Base-by-base conservation (phyloP, 352 stramenopile genomes). In the Globisporangium acanthophoron region DNA sequence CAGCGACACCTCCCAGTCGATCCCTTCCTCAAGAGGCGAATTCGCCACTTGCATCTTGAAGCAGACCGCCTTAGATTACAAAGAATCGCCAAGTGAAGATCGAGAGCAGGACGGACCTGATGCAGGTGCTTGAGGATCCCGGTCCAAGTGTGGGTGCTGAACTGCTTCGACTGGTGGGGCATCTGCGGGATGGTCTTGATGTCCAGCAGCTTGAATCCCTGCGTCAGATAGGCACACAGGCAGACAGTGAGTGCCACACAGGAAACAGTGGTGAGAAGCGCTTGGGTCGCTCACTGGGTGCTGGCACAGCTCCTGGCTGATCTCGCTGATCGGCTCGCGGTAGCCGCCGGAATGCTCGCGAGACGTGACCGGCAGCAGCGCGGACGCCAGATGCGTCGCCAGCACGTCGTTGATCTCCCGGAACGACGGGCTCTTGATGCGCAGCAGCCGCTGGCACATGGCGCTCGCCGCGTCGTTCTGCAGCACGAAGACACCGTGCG, bases 141-240 rank as follows among this genome's bases (percentile, higher is more conserved):
- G n/a, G 60, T 45, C 82, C 82, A 92, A n/a, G 73, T 76, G 64
- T 92, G 82, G 2, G 78, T 82, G 49, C 70, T 89, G 37, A 90
- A 92, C 52, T 78, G 64, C 53, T 88, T 87, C 1, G 82, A 92
- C 5, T 66, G 67, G 3, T 76, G 72, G 3, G 82, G 74, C 78
- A 91, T 87, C 55, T 85, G 62, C 11, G 81, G 81, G 21, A 80
- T 65, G 47, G 74, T 83, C 59, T 88, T 92, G 57, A 89, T 66
- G 61, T 89, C 76, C 27, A 92, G 57, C 12, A 92, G 61, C 43
- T 90, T 92, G 58, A 73, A 91, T 5, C 68, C 81, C 81, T 91
- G 53, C 9, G 37, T 39, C 37, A 5, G 11, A 15, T 40, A 9
- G 11, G 7, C 35, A 12, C 11, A 13, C 13, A 12, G 11, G 0